Evolutionary conservation across 106 monocot genomes (phyloP).

Genomic region (Phalaenopsis equestris): DNA sequence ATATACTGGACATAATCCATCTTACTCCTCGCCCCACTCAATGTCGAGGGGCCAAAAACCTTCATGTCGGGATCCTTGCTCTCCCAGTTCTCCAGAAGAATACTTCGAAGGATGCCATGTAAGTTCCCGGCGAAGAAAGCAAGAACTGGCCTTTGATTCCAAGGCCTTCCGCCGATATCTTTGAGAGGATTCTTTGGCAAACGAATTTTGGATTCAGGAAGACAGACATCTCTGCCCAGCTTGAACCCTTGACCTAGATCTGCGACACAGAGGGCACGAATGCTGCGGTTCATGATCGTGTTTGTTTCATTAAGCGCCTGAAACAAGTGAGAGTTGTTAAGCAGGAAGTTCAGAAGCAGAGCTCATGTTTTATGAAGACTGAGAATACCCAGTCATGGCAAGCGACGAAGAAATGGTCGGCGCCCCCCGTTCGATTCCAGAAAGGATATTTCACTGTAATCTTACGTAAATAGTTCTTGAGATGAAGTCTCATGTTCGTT

Average conservation of each 20-base stretch:
- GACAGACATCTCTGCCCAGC: constrained; percentile 34
- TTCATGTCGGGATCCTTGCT: constrained; percentile 53
- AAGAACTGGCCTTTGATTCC: constrained; percentile 20
- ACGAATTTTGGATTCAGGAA: constrained; percentile 30
- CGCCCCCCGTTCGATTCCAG: constrained; percentile 38
- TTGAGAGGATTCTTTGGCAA: constrained; percentile 19
- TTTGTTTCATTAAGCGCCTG: constrained; percentile 39
- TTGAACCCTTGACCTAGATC: constrained; percentile 22
- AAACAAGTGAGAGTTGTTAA: neutral
- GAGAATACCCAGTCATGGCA: constrained; percentile 53
- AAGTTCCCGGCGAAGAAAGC: constrained; percentile 61
- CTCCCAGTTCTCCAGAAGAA: constrained; percentile 46
- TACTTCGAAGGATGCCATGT: constrained; percentile 43
- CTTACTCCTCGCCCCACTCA: constrained; percentile 2
- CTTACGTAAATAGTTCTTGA: constrained; percentile 23
- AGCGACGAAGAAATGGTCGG: constrained; percentile 23
- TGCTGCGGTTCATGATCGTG: constrained; percentile 19
- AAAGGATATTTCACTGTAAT: constrained; percentile 47
- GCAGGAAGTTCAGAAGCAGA: neutral
- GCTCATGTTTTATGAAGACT: neutral
- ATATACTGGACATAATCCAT: constrained; percentile 29
- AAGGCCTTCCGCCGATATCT: constrained; percentile 26
- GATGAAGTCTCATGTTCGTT: constrained; percentile 10
- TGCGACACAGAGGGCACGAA: constrained; percentile 36
- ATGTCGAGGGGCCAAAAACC: constrained; percentile 28